These are phyloP conservation scores for Lavandula angustifolia DNA, from an alignment of 257 asterid genomes.

Conservation along the genomic window DNA sequence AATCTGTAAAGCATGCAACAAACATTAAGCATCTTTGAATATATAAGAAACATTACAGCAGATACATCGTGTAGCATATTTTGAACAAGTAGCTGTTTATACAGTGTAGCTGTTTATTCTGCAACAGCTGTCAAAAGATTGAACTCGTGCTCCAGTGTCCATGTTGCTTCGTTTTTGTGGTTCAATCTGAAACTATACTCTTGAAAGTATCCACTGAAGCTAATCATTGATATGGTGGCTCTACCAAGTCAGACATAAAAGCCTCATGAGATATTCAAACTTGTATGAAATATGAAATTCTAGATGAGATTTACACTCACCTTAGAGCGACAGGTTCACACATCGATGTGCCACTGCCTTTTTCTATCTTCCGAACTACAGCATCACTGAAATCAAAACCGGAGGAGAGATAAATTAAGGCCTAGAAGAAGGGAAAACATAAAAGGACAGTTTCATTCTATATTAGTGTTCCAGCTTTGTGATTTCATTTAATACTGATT, in stretches of 20 bases:
- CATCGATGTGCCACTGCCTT: slow-evolving; percentile 47
- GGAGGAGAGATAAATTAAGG: slow-evolving; percentile 17
- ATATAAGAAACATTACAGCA: no score
- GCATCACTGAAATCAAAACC: slow-evolving; percentile 57
- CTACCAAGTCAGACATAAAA: slow-evolving; percentile 45
- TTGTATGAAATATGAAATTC: background rate
- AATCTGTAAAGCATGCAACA: no score
- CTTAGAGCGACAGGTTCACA: slow-evolving; percentile 56
- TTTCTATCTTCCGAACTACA: slow-evolving; percentile 64
- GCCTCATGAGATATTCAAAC: slow-evolving; percentile 22
- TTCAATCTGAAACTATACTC: slow-evolving; percentile 62
- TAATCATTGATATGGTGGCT: slow-evolving; percentile 68
- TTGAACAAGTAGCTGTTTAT: background rate
- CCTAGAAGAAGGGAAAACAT: slow-evolving; percentile 9
- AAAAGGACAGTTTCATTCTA: background rate
- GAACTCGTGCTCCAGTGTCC: slow-evolving; percentile 76
- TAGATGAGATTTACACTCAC: slow-evolving; percentile 37
- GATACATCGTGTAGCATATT: background rate
- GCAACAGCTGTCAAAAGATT: slow-evolving; percentile 63
- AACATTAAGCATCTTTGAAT: no score
- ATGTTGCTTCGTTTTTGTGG: slow-evolving; percentile 67
- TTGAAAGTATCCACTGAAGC: slow-evolving; percentile 65
- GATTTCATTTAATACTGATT: slow-evolving; percentile 1
- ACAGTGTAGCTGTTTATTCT: slow-evolving; percentile 32
- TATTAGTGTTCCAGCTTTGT: slow-evolving; percentile 14